Base-by-base conservation (phyloP, 257 asterid genomes). In the Avicennia marina region DNA sequence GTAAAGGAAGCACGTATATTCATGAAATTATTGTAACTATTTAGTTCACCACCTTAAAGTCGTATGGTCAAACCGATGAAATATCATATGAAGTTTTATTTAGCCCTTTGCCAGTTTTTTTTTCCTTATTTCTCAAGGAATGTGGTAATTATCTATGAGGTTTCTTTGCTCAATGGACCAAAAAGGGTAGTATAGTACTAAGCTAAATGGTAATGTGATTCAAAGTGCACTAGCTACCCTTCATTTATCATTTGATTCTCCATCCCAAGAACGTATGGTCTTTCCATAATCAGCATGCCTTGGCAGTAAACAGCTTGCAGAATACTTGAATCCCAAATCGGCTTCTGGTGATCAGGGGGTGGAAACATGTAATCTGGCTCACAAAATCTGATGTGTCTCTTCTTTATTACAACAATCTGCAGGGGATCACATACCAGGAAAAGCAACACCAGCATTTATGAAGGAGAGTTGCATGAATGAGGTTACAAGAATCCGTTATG, bases 331-430 rank as follows among this genome's bases (percentile, higher is more conserved):
- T 40, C 27, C 51, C 40, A 56, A 36, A 63, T 41, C 49, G 32
- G 63, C 56, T 62, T 61, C 27, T 54, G 34, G 52, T 34, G 57
- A 58, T 51, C 26, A 44, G 45, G 19, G 19, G 39, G 43, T 13
- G 18, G 39, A 52, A 59, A 53, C 36, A 47, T 43, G 56, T 22
- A 19, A 38, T 31, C 6, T 11, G 24, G 39, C 42, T 15, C 19
- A 4, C 20, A 38, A 64, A 59, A 45, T 25, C 48, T 60, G 65
- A 60, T 10, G 41, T 64, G 38, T 59, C 33, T 41, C 54, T 39
- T 48, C 50, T 64, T 42, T 45, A 31, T 60, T 31, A n/a, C 51
- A 25, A 19, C 47, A 25, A 52, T 44, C 11, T 53, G 34, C 16
- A 17, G 18, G 10, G 46, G 50, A 60, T 53, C 58, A 17, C 44